Percentiles rank a stretch among this genome's conserved stretches.
Evolutionary conservation across 805 yeast genomes (phyloP).

Genomic region (Metschnikowia aberdeeniae): DNA sequence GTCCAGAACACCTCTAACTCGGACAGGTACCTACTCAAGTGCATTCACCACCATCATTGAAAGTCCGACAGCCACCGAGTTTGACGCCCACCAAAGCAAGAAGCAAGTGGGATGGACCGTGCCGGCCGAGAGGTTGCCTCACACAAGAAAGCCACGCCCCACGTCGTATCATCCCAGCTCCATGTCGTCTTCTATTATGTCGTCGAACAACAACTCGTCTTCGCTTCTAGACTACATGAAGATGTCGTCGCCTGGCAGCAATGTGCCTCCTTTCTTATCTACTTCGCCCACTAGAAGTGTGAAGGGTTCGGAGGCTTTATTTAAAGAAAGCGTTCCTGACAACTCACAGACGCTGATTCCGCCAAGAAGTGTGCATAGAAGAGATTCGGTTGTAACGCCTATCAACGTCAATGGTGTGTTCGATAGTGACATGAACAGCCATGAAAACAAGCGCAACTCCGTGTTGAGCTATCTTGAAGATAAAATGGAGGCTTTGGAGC

Average conservation of each 20-base stretch:
- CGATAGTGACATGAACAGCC: slow-evolving; percentile 21
- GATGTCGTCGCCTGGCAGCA: slow-evolving; percentile 28
- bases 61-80: slow-evolving; percentile 29
- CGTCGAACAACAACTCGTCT: slow-evolving; percentile 13
- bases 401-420: slow-evolving; percentile 43
- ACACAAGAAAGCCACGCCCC: slow-evolving; percentile 66
- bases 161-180: slow-evolving; percentile 78
- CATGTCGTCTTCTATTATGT: slow-evolving; percentile 27
- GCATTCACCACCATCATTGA: slow-evolving; percentile 47
- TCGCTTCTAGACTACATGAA: slow-evolving; percentile 32
- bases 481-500: slow-evolving; percentile 39
- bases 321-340: slow-evolving; percentile 18
- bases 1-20: slow-evolving; percentile 2
- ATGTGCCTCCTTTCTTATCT: slow-evolving; percentile 34
- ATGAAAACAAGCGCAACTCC: slow-evolving; percentile 34
- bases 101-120: slow-evolving; percentile 7
- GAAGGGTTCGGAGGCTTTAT: slow-evolving; percentile 24
- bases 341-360: slow-evolving; percentile 12
- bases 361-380: slow-evolving; percentile 10
- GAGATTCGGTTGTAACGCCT: slow-evolving; percentile 39
- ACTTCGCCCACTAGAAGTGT: slow-evolving; percentile 36
- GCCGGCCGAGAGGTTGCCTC: slow-evolving; percentile 36
- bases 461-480: slow-evolving; percentile 43
- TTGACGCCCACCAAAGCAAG: slow-evolving; percentile 4
- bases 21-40: slow-evolving; percentile 28